Evolutionary conservation across 2,329 filamentous ascomycete genomes (phyloP).

Genomic region (Sclerotinia borealis): DNA sequence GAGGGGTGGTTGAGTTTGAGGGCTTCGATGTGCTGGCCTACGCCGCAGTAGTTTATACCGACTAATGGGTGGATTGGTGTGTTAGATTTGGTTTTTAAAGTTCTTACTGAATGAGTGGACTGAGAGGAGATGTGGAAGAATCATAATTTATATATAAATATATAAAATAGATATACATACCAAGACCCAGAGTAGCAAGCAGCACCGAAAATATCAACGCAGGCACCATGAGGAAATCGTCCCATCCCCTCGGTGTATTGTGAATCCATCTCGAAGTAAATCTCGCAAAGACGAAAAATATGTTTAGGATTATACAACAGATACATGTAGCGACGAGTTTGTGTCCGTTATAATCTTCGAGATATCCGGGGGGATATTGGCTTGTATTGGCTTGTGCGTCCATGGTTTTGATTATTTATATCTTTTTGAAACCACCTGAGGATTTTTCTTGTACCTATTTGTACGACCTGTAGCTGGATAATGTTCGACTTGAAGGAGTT

Average conservation of each 20-base stretch:
- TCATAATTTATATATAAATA: not conserved
- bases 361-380: conserved; percentile 5
- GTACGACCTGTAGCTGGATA: not conserved
- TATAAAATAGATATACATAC: not conserved
- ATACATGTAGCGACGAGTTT: conserved; percentile 6
- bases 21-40: conserved; percentile 7
- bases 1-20: not conserved
- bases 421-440: not conserved
- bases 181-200: conserved; percentile 7
- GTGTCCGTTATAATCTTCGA: conserved; percentile 4
- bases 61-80: not conserved
- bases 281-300: conserved; percentile 2
- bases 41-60: conserved; percentile 9
- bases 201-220: conserved; percentile 3
- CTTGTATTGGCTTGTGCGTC: not conserved
- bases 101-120: too few relatives aligned
- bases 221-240: conserved; percentile 12
- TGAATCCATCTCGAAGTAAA: conserved; percentile 7
- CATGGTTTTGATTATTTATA: not conserved
- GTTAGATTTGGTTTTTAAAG: not conserved
- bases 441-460: not conserved
- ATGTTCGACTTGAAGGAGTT: not conserved
- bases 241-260: conserved; percentile 9
- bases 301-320: not conserved
- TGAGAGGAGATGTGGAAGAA: too few relatives aligned